A percentile compares a stretch with the other conserved stretches of the same genome.
These are phyloP conservation scores for Fusarium subtropicale DNA, from an alignment of 2,329 filamentous ascomycete species.

Conservation along the genomic window DNA sequence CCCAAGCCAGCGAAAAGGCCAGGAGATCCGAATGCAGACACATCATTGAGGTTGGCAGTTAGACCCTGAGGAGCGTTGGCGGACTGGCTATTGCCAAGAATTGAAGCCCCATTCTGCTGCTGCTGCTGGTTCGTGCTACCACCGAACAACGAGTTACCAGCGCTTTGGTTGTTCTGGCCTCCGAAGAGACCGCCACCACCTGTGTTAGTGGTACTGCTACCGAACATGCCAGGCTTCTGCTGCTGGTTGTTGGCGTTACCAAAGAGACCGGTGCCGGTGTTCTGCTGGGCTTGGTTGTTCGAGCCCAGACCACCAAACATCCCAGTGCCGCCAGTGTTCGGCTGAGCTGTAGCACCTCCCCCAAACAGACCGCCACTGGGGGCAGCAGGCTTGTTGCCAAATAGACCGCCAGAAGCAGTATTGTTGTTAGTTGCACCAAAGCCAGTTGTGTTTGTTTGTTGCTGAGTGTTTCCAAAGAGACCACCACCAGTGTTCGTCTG, in stretches of 20 bases:
- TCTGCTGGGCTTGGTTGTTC: conserved; percentile 54
- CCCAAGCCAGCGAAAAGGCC: conserved; percentile 84
- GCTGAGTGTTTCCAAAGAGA: conserved; percentile 59
- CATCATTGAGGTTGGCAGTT: conserved; percentile 82
- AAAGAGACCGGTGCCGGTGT: conserved; percentile 62
- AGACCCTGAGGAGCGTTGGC: conserved; percentile 71
- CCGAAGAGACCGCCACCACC: conserved; percentile 68
- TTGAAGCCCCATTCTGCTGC: conserved; percentile 63
- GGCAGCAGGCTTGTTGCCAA: conserved; percentile 54
- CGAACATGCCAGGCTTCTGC: conserved; percentile 64
- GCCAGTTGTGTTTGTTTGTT: conserved; percentile 47
- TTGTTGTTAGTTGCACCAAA: conserved; percentile 50
- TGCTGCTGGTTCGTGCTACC: conserved; percentile 62
- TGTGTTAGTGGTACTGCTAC: conserved; percentile 57
- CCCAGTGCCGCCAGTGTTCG: conserved; percentile 55
- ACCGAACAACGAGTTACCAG: conserved; percentile 60
- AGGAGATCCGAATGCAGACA: conserved; percentile 90
- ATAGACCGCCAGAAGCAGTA: conserved; percentile 52
- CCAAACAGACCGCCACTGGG: conserved; percentile 57
- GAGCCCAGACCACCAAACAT: conserved; percentile 58
- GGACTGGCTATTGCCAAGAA: conserved; percentile 67
- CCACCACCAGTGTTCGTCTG: conserved; percentile 53
- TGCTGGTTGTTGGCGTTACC: conserved; percentile 56
- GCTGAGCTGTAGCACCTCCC: conserved; percentile 50
- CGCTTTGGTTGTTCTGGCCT: conserved; percentile 58